Evolutionary conservation across 1,284 basidiomycete genomes (phyloP), one percentile per base, ranked within the genome.

Genomic region (Heterobasidion occidentale): DNA sequence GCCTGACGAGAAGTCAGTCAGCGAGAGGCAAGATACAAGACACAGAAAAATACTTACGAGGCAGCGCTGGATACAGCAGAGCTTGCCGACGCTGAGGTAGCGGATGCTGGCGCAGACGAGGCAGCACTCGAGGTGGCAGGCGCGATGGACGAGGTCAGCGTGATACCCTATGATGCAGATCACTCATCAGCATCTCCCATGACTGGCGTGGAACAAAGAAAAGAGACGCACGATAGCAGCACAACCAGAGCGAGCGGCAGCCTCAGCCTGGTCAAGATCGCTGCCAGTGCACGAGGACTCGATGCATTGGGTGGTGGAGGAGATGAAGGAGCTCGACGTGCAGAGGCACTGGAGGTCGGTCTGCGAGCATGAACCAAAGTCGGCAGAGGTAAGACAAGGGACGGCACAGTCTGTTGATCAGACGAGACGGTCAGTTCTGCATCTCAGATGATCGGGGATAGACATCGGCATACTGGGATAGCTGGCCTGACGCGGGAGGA

Each of bases 291-390:
- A 86, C 17, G 71, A 61, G 1, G 46, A 19, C 55, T 64, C 45
- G 61, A 85, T 76, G 65, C 84, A 86, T 2, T 58, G 7, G 42
- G 77, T 78, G 56, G 76, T 74, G 57, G 68, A 69, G 56, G 60
- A 54, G 63, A 85, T 67, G 67, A 83, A 86, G 7, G 59, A 53
- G 11, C 62, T 4, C 65, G 67, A 71, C 6, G 71, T 71, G 76
- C 84, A 86, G 44, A 84, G 71, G 62, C 84, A 86, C 38, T 58
- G 61, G 63, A 77, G 72, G 64, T 84, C 79, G 14, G 63, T 64
- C 3, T 63, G 44, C 20, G 59, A 20, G 69, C 83, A 86, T 55
- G 60, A 63, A 52, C 70, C 77, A 36, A 68, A 63, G 60, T 75
- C 60, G 34, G 78, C 75, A 58, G 59, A 66, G 8, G 65, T 53